Evolutionary conservation across 2,329 filamentous ascomycete genomes (phyloP).

Genomic region (Phialemoniopsis sp.): DNA sequence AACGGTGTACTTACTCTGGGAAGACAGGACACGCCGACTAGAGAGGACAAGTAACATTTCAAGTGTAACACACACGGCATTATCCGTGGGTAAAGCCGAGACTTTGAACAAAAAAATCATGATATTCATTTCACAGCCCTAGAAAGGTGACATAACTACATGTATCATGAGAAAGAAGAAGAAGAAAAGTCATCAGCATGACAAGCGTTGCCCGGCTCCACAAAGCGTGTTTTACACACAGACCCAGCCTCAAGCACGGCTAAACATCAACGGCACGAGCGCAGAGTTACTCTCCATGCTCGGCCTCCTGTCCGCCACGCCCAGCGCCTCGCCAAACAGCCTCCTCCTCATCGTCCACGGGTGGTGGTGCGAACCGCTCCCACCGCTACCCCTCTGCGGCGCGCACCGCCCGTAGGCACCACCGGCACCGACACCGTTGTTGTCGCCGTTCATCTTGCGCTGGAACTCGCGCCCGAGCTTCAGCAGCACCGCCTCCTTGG

Average conservation of each 20-base stretch:
- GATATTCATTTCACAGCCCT: no score
- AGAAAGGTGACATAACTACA: no score
- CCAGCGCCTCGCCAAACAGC: constrained; percentile 25
- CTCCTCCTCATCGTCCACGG: constrained; percentile 32
- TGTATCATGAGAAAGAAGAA: no score
- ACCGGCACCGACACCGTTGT: constrained; percentile 6
- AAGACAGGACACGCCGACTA: no score
- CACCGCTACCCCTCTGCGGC: constrained; percentile 14
- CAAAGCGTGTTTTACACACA: no score
- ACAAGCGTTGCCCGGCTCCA: no score
- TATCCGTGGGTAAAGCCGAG: no score
- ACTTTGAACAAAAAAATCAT: no score
- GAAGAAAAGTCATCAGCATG: no score
- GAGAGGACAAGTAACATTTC: no score
- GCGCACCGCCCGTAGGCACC: constrained; percentile 6
- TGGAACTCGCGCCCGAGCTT: constrained; percentile 53
- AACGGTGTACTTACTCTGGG: no score
- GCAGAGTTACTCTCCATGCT: constrained; percentile 48
- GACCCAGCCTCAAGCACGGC: constrained; percentile 36
- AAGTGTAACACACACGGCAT: no score
- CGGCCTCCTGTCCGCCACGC: constrained; percentile 15
- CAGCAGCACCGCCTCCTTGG: constrained; percentile 55
- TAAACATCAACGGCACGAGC: constrained; percentile 59
- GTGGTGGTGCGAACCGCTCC: constrained; percentile 17
- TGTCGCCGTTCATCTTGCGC: constrained; percentile 11